Conservation (phyloP, 805 yeast species). For the Debaryomyces tyrocola region DNA sequence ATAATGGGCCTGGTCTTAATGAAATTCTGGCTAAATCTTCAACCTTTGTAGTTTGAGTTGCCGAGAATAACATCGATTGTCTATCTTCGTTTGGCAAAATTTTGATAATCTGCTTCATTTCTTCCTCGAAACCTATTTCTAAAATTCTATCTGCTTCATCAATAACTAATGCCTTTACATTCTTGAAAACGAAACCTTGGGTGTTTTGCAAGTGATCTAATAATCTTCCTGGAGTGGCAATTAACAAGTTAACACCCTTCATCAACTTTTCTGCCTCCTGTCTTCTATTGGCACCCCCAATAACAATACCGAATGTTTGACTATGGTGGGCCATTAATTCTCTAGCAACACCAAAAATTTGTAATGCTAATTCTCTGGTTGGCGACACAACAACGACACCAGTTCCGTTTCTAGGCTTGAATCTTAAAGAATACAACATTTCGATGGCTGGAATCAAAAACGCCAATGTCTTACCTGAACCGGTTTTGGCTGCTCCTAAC, state of each 20-base stretch:
- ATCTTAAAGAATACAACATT: constrained; percentile 81
- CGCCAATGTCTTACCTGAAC: constrained; percentile 97
- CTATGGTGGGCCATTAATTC: constrained; percentile 88
- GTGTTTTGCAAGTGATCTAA: constrained; percentile 97
- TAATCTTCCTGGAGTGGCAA: constrained; percentile 97
- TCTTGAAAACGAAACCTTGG: constrained; percentile 88
- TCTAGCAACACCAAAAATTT: constrained; percentile 96
- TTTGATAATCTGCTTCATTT: constrained; percentile 94
- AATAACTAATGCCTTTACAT: constrained; percentile 87
- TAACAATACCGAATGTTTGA: constrained; percentile 94
- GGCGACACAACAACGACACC: constrained; percentile 96
- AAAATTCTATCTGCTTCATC: constrained; percentile 98
- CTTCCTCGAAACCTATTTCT: constrained; percentile 98
- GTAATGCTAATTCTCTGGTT: constrained; percentile 95
- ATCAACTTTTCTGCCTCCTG: constrained; percentile 93
- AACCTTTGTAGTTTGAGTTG: constrained; percentile 98
- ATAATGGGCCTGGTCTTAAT: constrained; percentile 86
- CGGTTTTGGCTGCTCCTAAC: constrained; percentile 99
- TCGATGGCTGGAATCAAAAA: constrained; percentile 95
- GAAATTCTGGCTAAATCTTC: constrained; percentile 98
- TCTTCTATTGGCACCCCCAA: constrained; percentile 98
- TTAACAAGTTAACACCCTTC: constrained; percentile 89
- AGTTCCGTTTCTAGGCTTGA: constrained; percentile 97
- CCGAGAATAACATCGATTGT: constrained; percentile 97
- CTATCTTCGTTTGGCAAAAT: constrained; percentile 90